Evolutionary conservation across 1,139 yeast species (phyloP), one percentile per base, ranked within the genome.

Genomic region (Zhuliangozyma blackwelliae): DNA sequence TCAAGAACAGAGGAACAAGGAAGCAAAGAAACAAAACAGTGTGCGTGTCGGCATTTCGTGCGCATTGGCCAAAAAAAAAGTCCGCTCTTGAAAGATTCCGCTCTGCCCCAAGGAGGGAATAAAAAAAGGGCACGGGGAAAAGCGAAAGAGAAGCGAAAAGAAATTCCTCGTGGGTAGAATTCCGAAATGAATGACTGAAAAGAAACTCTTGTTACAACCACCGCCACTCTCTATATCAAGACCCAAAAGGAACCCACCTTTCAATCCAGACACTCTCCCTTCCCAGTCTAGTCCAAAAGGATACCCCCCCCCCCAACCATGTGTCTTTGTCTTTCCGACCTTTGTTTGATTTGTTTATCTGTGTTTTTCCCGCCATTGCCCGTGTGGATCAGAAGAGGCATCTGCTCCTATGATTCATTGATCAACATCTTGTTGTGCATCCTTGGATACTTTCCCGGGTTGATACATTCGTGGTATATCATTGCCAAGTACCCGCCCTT

Each of bases 361-460:
- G 73, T 82, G 22, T 54, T 82, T 35, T 72, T 79, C 59, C 89
- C 90, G 1, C 89, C 90, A 0, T 61, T 82, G 36, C 86, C 89
- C 0, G 89, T 82, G 19, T 75, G 81, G 74, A 70, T 82, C 41
- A 77, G 84, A 51, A 63, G 79, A 39, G 89, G 89, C 2, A 39
- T 79, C 26, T 80, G 86, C 45, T 72, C 85, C 3, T 61, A 68
- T 28, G 88, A 82, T 52, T 68, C 82, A 9, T 54, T 79, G 11
- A 75, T 82, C 42, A 82, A 81, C 52, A 64, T 82, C 29, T 57
- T 75, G 31, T 66, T 82, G 29, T 75, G 80, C 41, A 44, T 78
- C 20, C 57, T 82, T 26, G 89, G 88, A 2, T 81, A 77, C 50
- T 63, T 81, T 35, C 89, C 87, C 2, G 89, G 89, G 7, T 71